Base-by-base conservation (phyloP, 164 flowering plant genomes). In the Houttuynia cordata region DNA sequence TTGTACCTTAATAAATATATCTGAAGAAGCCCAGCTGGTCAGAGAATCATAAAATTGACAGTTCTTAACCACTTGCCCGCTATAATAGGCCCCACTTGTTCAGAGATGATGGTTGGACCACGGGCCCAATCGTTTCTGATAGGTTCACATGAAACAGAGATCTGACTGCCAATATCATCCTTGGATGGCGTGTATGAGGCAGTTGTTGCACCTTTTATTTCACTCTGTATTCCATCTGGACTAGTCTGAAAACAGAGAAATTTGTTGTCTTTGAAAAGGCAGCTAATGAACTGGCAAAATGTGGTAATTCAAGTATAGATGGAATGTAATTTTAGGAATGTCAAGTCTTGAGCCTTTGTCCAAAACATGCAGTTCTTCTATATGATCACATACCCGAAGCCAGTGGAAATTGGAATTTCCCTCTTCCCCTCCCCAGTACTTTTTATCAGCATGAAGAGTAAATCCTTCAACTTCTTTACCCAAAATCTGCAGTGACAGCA, bases 371-470 rank as follows among this genome's bases (percentile, higher is more conserved):
- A n/a, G n/a, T n/a, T 30, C 37, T 30, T 30, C 6, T 30, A 30
- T 2, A 30, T 30, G 4, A 30, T 12, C 12, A 57, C 61, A 24
- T 90, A 93, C 99, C 95, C 80, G 74, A 64, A 83, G 81, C 99
- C 99, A 93, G 54, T 83, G 86, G 62, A 82, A 90, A 69, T 83
- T 63, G 53, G 97, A 91, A 40, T 78, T 73, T 25, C 99, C 99
- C 74, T 93, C 99, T 66, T 88, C 84, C 59, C 99, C 99, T 67
- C 99, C 99, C 97, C 99, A 93, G 51, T 93, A 93, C 61, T 73
- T 80, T 71, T 85, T 93, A 56, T 86, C 86, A 62, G 74, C 78
- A 49, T 64, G 72, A 12, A 90, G 75, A 15, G 62, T 68, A 34
- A 80, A 79, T 64, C 97, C 96, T 80, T 93, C 99, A 73, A 86